phyloP scores from a whole-genome alignment of 257 asterid species.

The Rauvolfia tetraphylla region DNA sequence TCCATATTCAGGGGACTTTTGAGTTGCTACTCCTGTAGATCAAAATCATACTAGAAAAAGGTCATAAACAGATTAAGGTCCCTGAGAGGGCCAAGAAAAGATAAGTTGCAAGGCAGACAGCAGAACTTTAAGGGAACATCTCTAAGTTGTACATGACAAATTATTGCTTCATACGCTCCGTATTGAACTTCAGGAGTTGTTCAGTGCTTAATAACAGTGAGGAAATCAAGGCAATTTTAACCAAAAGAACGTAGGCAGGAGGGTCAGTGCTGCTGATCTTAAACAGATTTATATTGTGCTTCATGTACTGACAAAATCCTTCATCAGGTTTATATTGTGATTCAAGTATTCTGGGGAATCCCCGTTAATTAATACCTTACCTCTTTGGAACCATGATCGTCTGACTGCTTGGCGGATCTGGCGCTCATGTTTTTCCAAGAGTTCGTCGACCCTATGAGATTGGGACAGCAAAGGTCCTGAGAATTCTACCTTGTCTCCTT shows the following conservation, averaged over 20 bases:
- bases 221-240: background rate
- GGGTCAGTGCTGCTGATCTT: background rate
- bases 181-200: no score
- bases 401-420: constrained; percentile 92
- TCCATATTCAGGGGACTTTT: background rate
- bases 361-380: constrained; percentile 13
- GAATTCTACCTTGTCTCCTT: constrained; percentile 84
- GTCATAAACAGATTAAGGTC: background rate
- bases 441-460: constrained; percentile 72
- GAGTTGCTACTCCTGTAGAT: background rate
- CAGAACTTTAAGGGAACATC: background rate
- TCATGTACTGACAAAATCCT: background rate
- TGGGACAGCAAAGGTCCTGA: constrained; percentile 93
- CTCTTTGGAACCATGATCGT: constrained; percentile 90
- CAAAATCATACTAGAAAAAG: background rate
- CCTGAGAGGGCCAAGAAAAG: background rate
- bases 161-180: background rate
- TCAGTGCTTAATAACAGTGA: no score
- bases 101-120: background rate
- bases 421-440: constrained; percentile 78
- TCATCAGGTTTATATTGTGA: background rate
- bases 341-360: background rate
- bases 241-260: background rate
- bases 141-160: background rate
- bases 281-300: background rate